Evolutionary conservation across 306 rosid genomes (phyloP), one percentile per base, ranked within the genome.

Genomic region (Cucurbita ficifolia): DNA sequence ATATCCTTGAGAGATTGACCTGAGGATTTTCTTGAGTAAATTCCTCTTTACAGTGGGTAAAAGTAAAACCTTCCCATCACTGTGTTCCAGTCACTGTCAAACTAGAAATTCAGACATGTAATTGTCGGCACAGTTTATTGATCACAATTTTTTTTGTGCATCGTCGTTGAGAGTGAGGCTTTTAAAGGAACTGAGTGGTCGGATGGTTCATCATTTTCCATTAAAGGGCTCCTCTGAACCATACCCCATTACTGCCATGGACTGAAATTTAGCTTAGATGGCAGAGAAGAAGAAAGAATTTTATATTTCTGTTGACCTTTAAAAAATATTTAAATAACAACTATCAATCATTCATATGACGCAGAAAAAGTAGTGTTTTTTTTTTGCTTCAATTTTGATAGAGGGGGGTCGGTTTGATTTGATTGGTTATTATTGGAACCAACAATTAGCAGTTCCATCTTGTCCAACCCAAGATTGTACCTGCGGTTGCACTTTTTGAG

Each of bases 381-480:
- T 55, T 51, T 51, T 43, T 40, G 10, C 9, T 40, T 2, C 8
- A 49, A 49, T 49, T 4, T 49, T 49, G 18, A 49, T 13, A 49
- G 18, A 5, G 53, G n/a, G 74, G 74, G 73, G 74, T 70, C 74
- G 29, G 45, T 70, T 70, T 70, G 74, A 70, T 70, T 49, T 49
- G 74, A 49, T 49, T 70, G 74, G 58, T 49, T 70, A 70, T 49
- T 46, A 70, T 70, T 70, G 45, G 49, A 70, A 70, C n/a, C 9
- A 70, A 70, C 58, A 70, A 70, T 49, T 49, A 70, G 74, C 74
- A 70, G 58, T 70, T 70, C 74, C 58, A 70, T 70, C 74, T 70
- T 70, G 74, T 70, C 74, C 74, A 49, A 49, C 74, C 74, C 74
- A 3, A 69, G 49, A 6, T 22, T 65, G 55, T 68, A 45, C 73